These are phyloP conservation scores for Cladobotryum mycophilum DNA, from an alignment of 2,329 filamentous ascomycete genomes.

Conservation along the genomic window DNA sequence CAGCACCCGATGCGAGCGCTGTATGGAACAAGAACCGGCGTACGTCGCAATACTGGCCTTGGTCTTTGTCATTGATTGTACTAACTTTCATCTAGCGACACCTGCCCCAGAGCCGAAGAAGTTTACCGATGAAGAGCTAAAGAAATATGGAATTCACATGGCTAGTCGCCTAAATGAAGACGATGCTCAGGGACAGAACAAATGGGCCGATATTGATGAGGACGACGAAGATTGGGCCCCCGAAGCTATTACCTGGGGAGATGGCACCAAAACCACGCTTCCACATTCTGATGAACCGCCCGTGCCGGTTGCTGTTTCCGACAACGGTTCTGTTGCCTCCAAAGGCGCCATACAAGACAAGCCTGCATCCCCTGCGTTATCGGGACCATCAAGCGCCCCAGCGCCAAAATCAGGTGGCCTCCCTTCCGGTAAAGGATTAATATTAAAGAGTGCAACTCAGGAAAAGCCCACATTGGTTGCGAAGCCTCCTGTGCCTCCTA, in stretches of 20 bases:
- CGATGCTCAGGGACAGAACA: conserved; percentile 66
- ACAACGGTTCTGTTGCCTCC: conserved; percentile 19
- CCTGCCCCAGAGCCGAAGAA: conserved; percentile 69
- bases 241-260: conserved; percentile 80
- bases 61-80: background rate
- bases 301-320: conserved; percentile 19
- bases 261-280: conserved; percentile 76
- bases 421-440: conserved; percentile 52
- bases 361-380: conserved; percentile 38
- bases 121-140: conserved; percentile 79
- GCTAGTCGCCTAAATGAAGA: conserved; percentile 72
- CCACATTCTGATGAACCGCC: conserved; percentile 53
- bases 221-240: conserved; percentile 85
- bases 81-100: conserved; percentile 40
- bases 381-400: conserved; percentile 30
- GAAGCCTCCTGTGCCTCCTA: conserved; percentile 60
- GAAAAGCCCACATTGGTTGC: conserved; percentile 69
- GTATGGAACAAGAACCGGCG: conserved; percentile 90
- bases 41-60: conserved; percentile 37
- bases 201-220: conserved; percentile 87
- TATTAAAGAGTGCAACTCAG: conserved; percentile 56
- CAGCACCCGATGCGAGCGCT: conserved; percentile 63
- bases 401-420: conserved; percentile 40
- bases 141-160: conserved; percentile 81
- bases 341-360: conserved; percentile 31